phyloP scores from a whole-genome alignment of 2,329 filamentous ascomycete species.

The Zymoseptoria passerinii region DNA sequence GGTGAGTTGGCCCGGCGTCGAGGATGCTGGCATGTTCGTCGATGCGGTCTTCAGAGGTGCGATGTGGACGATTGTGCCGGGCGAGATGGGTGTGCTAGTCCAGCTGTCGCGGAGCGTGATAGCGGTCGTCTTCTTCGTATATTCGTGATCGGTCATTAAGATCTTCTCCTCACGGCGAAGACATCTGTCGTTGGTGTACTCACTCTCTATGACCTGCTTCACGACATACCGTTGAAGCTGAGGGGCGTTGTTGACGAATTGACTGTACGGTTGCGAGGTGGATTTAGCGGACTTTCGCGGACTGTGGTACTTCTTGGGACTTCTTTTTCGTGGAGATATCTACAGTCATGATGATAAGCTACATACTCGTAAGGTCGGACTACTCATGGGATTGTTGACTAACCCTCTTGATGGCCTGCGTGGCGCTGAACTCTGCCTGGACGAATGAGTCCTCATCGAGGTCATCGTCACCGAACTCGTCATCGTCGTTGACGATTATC shows the following conservation, averaged over 20 bases:
- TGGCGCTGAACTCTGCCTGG: conserved; percentile 63
- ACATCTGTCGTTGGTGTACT: conserved; percentile 55
- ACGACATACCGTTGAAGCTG: conserved; percentile 60
- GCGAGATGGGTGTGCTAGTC: conserved; percentile 68
- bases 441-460: conserved; percentile 63
- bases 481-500: conserved; percentile 38
- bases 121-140: conserved; percentile 54
- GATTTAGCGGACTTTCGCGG: conserved; percentile 9
- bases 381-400: conserved; percentile 21
- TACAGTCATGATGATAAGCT: conserved; percentile 28
- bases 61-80: conserved; percentile 74
- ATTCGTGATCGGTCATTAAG: conserved; percentile 73
- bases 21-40: neutral
- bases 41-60: conserved; percentile 51
- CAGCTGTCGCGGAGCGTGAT: conserved; percentile 79
- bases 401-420: conserved; percentile 50
- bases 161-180: conserved; percentile 56
- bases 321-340: conserved; percentile 19
- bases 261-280: neutral
- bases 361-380: conserved; percentile 21
- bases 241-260: neutral
- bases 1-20: conserved; percentile 58
- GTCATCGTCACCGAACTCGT: conserved; percentile 64
- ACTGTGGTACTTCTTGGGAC: conserved; percentile 11
- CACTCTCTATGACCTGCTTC: conserved; percentile 60